Conservation (phyloP, 2,329 filamentous ascomycete species). For the Aspergillus luchuensis region DNA sequence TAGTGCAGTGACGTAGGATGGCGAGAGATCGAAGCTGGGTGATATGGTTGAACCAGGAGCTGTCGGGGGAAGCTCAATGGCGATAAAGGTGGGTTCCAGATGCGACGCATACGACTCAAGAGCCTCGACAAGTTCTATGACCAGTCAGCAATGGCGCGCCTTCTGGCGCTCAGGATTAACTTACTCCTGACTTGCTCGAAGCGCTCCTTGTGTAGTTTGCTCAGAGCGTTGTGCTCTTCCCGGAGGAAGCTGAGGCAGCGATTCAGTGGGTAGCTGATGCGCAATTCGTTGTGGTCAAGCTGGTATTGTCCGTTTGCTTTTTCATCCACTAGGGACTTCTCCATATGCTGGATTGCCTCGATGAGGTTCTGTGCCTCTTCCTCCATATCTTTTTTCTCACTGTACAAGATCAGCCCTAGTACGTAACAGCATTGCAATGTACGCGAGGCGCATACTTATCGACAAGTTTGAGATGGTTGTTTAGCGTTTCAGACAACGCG, state of each 20-base stretch:
- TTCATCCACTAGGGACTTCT: conserved; percentile 79
- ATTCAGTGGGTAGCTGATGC: conserved; percentile 79
- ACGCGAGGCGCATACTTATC: conserved; percentile 57
- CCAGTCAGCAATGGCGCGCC: conserved; percentile 25
- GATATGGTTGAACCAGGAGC: conserved; percentile 74
- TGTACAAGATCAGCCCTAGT: conserved; percentile 26
- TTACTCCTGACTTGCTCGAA: conserved; percentile 94
- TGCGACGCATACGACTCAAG: conserved; percentile 96
- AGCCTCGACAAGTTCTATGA: conserved; percentile 83
- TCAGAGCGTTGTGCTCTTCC: conserved; percentile 80
- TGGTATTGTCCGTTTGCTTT: conserved; percentile 66
- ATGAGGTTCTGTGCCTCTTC: conserved; percentile 86
- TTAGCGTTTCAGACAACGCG: conserved; percentile 86
- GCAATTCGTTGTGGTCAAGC: conserved; percentile 66
- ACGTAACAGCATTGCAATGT: not conserved
- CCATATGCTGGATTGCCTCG: conserved; percentile 88
- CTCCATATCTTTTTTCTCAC: conserved; percentile 87
- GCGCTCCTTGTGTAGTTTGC: conserved; percentile 82
- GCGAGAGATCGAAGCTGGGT: conserved; percentile 87
- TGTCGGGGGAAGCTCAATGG: conserved; percentile 81
- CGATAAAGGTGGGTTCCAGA: conserved; percentile 84
- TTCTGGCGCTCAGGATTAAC: conserved; percentile 32
- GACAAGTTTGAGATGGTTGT: conserved; percentile 84
- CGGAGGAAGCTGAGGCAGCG: conserved; percentile 78
- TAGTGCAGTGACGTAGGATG: conserved; percentile 79